Evolutionary conservation across 768 basidiomycete species (phyloP), one percentile per base, ranked within the genome.

Genomic region (Coprinopsis marcescibilis): DNA sequence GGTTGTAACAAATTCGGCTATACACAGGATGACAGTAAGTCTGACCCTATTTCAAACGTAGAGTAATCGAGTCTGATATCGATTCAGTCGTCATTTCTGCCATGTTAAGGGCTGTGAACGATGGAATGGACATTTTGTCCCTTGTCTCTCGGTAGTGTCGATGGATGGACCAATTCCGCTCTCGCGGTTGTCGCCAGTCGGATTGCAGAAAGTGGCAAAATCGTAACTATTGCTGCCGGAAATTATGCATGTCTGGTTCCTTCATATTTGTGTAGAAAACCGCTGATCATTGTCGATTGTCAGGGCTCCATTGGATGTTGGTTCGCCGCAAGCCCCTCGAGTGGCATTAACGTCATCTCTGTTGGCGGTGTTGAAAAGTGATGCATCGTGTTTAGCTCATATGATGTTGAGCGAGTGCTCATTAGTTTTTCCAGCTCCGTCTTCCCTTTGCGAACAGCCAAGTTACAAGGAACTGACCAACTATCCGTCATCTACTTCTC

Each of bases 151-250:
- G 83, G 83, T 27, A 76, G 78, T 12, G 52, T 71, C 3, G 71
- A 75, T 50, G 83, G 82, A 2, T 88, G 83, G 83, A 80, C 81
- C 1, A 75, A 78, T 55, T 68, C 70, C 19, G 62, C 75, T 7
- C 61, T 65, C 37, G 56, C 77, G 8, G 80, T 83, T 1, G 68
- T 85, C 2, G 76, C 81, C 1, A 77, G 75, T 53, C 64, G 81
- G 37, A 73, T 87, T 32, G 73, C 78, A 1, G 67, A 62, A 3
- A 62, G 64, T 20, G 84, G 85, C 4, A 78, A 71, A 53, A 69
- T 83, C 37, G 76, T 86, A 30, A 80, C 77, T 10, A 77, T 81
- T 29, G 74, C 81, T 24, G 80, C 80, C 7, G 83, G 83, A 32
- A 78, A 80, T 45, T 63, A 68, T 32, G 69, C 69, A 42, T 43